Conservation (phyloP, 2,329 filamentous ascomycete genomes). For the Colletotrichum shisoi region DNA sequence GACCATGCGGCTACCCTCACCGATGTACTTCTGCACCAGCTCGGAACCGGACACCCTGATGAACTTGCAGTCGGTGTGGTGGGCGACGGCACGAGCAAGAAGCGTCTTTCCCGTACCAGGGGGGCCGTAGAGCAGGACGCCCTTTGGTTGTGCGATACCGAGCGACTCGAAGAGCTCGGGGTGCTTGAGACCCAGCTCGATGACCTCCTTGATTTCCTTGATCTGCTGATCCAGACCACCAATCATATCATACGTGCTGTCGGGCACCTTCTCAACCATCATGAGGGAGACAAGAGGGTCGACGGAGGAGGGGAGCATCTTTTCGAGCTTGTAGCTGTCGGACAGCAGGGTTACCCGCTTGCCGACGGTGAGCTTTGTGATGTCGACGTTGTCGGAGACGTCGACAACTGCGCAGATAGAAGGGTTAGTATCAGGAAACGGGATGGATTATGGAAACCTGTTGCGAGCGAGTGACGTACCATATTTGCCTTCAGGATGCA, state of each 20-base stretch:
- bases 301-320: constrained; percentile 97
- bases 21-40: constrained; percentile 98
- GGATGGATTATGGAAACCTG: not conserved
- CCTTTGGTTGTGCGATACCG: constrained; percentile 97
- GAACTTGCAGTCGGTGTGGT: constrained; percentile 99
- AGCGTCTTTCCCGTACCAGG: constrained; percentile 98
- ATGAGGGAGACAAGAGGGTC: constrained; percentile 98
- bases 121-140: constrained; percentile 93
- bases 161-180: constrained; percentile 99
- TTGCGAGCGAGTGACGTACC: constrained; percentile 63
- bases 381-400: constrained; percentile 91
- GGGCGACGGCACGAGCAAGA: constrained; percentile 91
- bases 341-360: constrained; percentile 97
- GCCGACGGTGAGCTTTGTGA: constrained; percentile 92
- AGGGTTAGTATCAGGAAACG: constrained; percentile 1
- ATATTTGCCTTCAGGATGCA: constrained; percentile 99
- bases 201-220: constrained; percentile 99
- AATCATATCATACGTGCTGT: constrained; percentile 99
- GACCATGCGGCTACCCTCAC: constrained; percentile 97
- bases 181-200: constrained; percentile 97
- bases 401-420: constrained; percentile 76
- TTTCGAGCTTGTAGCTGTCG: constrained; percentile 98
- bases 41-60: constrained; percentile 96
- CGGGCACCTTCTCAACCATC: constrained; percentile 99
- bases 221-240: constrained; percentile 98